A percentile compares a stretch with the other conserved stretches of the same genome.
phyloP scores from a whole-genome alignment of 2,329 filamentous ascomycete genomes.

The Colletotrichum limetticola region DNA sequence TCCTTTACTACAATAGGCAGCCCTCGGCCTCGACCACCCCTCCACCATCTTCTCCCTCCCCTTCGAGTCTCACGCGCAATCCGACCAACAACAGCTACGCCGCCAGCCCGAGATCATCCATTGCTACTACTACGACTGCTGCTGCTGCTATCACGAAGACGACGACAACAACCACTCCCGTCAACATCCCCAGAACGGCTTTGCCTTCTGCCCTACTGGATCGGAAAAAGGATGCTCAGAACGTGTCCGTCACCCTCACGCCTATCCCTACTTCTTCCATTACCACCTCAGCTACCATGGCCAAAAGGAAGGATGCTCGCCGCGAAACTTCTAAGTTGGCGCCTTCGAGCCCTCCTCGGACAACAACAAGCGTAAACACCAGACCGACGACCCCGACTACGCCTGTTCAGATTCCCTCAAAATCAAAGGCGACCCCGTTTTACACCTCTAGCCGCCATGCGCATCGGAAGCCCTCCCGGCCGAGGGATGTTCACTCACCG shows the following conservation, averaged over 20 bases:
- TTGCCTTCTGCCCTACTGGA: slow-evolving; percentile 32
- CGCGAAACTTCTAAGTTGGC: slow-evolving; percentile 36
- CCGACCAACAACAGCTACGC: slow-evolving; percentile 19
- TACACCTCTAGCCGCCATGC: slow-evolving; percentile 50
- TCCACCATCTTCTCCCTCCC: neutral
- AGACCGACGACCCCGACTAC: slow-evolving; percentile 50
- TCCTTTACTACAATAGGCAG: slow-evolving; percentile 38
- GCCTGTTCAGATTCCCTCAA: slow-evolving; percentile 66
- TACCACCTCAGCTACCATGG: slow-evolving; percentile 34
- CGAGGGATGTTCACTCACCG: slow-evolving; percentile 59
- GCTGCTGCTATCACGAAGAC: neutral
- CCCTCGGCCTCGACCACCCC: slow-evolving; percentile 31
- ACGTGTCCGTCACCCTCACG: slow-evolving; percentile 36
- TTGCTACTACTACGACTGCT: neutral
- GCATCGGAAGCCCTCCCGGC: slow-evolving; percentile 48
- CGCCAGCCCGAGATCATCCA: slow-evolving; percentile 1
- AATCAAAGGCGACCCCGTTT: slow-evolving; percentile 50
- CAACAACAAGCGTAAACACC: slow-evolving; percentile 36
- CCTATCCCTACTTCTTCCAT: slow-evolving; percentile 31
- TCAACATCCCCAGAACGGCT: slow-evolving; percentile 31
- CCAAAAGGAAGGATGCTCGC: slow-evolving; percentile 36
- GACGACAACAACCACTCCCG: neutral
- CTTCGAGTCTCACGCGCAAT: slow-evolving; percentile 19
- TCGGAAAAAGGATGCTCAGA: slow-evolving; percentile 37
- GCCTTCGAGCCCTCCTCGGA: slow-evolving; percentile 35